Percentiles rank a stretch among this genome's conserved stretches.
phyloP scores from a whole-genome alignment of 768 basidiomycete genomes.

The Boletus eberwhitei region DNA sequence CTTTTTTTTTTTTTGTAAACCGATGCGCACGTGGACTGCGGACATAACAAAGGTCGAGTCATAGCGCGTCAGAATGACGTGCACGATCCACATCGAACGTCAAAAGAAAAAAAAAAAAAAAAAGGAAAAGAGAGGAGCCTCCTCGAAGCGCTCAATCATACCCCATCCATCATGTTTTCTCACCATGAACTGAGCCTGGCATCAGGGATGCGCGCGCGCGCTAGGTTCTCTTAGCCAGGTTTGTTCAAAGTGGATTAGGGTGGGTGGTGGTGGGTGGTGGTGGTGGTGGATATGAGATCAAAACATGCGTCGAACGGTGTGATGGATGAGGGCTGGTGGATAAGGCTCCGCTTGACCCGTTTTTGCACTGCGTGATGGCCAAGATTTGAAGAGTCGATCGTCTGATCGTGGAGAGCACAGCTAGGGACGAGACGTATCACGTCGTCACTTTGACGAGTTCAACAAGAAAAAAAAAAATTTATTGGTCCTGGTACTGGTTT shows the following conservation, averaged over 20 bases:
- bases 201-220: background rate
- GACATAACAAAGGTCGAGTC: too few species aligned
- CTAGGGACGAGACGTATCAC: too few species aligned
- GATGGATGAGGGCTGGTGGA: background rate
- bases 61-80: too few species aligned
- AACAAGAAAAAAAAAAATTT: too few species aligned
- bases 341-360: background rate
- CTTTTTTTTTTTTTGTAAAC: too few species aligned
- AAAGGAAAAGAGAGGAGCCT: too few species aligned
- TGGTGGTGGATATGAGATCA: background rate
- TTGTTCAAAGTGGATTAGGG: conserved; percentile 4
- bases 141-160: too few species aligned
- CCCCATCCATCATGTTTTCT: background rate
- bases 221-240: background rate
- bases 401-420: background rate
- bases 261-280: background rate
- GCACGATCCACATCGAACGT: too few species aligned
- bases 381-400: background rate
- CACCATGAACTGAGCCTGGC: background rate
- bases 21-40: too few species aligned
- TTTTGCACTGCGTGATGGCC: background rate
- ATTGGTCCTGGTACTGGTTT: too few species aligned
- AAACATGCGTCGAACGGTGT: background rate
- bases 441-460: too few species aligned
- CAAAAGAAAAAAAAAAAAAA: too few species aligned